These are phyloP conservation scores for Pulveroboletus sp. DNA, from an alignment of 768 basidiomycete genomes.

Conservation along the genomic window DNA sequence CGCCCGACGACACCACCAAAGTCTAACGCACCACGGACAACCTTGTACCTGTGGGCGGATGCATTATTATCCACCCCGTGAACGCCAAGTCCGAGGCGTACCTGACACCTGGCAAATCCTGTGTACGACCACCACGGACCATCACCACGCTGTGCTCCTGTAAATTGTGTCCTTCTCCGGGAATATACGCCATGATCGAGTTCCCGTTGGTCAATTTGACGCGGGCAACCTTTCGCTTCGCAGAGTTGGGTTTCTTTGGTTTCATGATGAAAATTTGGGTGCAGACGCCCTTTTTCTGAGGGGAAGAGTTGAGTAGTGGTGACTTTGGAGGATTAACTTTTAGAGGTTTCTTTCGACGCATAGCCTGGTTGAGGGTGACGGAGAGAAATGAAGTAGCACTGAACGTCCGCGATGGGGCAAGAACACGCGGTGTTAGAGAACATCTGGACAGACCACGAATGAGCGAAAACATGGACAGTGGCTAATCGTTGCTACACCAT, in stretches of 20 bases:
- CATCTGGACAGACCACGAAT: slow-evolving; percentile 25
- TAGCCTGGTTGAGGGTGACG: slow-evolving; percentile 85
- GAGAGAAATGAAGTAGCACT: slow-evolving; percentile 56
- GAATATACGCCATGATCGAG: slow-evolving; percentile 89
- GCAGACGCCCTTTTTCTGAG: slow-evolving; percentile 92
- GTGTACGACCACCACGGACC: slow-evolving; percentile 91
- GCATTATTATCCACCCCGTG: not conserved
- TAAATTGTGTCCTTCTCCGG: slow-evolving; percentile 95
- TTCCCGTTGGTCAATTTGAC: slow-evolving; percentile 90
- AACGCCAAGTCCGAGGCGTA: slow-evolving; percentile 36
- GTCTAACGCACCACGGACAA: slow-evolving; percentile 91
- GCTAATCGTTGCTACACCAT: not conserved
- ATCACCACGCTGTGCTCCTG: slow-evolving; percentile 97
- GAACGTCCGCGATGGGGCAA: slow-evolving; percentile 46
- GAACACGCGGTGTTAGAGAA: not conserved
- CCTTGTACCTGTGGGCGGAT: slow-evolving; percentile 70
- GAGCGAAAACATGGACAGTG: slow-evolving; percentile 25
- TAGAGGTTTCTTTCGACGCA: slow-evolving; percentile 67
- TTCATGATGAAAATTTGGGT: slow-evolving; percentile 74
- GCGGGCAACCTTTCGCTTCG: slow-evolving; percentile 94
- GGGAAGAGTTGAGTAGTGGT: slow-evolving; percentile 75
- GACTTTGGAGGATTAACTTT: slow-evolving; percentile 50
- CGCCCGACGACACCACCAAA: slow-evolving; percentile 88
- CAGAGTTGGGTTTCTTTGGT: slow-evolving; percentile 98
- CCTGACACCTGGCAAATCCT: slow-evolving; percentile 98